phyloP scores from a whole-genome alignment of 345 rosid species.

The Salix dunnii region DNA sequence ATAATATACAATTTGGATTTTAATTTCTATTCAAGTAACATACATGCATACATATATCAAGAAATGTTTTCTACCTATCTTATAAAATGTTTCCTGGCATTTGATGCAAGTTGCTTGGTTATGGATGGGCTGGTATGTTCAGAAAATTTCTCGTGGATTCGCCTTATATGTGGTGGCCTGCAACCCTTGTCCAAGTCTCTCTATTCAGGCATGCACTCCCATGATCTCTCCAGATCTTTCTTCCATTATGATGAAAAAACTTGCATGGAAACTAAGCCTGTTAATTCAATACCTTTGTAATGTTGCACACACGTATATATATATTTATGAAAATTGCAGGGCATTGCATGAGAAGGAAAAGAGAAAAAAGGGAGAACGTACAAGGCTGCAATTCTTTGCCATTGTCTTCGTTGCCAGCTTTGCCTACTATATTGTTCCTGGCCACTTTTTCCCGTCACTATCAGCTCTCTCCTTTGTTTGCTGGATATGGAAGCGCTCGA shows the following conservation, averaged over 20 bases:
- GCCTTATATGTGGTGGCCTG: conserved; percentile 94
- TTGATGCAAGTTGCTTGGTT: conserved; percentile 57
- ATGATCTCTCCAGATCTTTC: background rate
- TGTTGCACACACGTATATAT: too few species aligned
- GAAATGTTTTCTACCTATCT: too few species aligned
- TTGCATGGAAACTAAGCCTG: background rate
- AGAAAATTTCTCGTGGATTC: conserved; percentile 65
- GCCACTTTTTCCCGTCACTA: conserved; percentile 62
- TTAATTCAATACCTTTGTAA: background rate
- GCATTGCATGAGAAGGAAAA: conserved; percentile 67
- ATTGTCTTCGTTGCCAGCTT: conserved; percentile 54
- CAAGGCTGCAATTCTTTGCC: conserved; percentile 66
- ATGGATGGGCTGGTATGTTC: conserved; percentile 84
- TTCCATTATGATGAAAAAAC: background rate
- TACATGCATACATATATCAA: background rate
- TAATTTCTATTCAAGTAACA: too few species aligned
- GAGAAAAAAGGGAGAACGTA: conserved; percentile 43
- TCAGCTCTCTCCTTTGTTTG: conserved; percentile 64
- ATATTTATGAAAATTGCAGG: conserved; percentile 30
- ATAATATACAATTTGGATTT: background rate
- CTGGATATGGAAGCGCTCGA: conserved; percentile 64
- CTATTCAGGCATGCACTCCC: conserved; percentile 50
- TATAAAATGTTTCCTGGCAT: background rate
- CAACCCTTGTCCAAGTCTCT: conserved; percentile 75
- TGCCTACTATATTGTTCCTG: conserved; percentile 67